Evolutionary conservation across 805 yeast genomes (phyloP), one percentile per base, ranked within the genome.

Genomic region (Metschnikowia chrysomelidarum): DNA sequence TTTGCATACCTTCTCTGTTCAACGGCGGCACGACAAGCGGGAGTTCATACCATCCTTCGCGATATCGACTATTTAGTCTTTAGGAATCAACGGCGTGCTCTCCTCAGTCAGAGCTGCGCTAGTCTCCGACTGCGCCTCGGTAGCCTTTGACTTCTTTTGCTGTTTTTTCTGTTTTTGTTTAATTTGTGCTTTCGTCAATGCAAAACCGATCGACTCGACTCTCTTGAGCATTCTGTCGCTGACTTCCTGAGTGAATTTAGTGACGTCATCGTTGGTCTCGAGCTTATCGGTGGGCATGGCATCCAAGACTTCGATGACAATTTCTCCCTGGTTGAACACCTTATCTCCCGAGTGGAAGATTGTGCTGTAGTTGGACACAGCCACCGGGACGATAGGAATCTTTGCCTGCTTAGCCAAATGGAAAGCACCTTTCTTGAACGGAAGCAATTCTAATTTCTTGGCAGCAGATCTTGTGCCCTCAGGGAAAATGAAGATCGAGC

Each of bases 371-470:
- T 93, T 93, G 20, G 91, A 77, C 7, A 87, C 88, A 10, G 87
- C 94, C 32, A 84, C 69, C 7, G 99, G 98, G 16, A 93, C 77
- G 32, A 93, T 70, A 13, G 98, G 98, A 23, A 91, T 80, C 26
- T 78, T 78, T 5, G 95, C 95, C 62, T 88, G 95, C 44, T 85
- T 83, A 6, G 99, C 99, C 54, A 93, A 73, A 62, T 93, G 97
- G 79, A 93, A 93, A 0, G 98, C 97, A 36, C 99, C 99, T 58
- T 93, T 93, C 62, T 93, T 93, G 67, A 93, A 87, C 1, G 95
- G 95, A 32, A 87, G 71, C 57, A 93, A 63, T 3, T 71, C 78
- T 32, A 94, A 81, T 22, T 71, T 71, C 16, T 75, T 62, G 8
- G 83, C 64, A 46, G 82, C 84, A 0, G 97, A 87, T 61, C 99